These are phyloP conservation scores for Blastomyces percursus DNA, from an alignment of 2,329 filamentous ascomycete genomes.

Conservation along the genomic window DNA sequence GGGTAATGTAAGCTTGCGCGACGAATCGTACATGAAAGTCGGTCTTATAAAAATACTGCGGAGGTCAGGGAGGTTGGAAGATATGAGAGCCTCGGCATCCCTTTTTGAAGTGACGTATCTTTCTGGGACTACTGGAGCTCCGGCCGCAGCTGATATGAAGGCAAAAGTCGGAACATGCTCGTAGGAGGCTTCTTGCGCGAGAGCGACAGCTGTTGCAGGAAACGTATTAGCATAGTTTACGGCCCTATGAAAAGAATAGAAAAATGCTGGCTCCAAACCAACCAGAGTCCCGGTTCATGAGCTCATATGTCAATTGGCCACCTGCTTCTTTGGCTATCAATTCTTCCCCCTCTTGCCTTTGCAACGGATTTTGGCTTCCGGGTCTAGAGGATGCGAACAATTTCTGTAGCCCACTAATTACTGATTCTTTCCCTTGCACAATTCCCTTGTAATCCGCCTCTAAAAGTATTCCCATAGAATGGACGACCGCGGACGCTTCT, in stretches of 20 bases:
- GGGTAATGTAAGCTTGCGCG: slow-evolving; percentile 69
- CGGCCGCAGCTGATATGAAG: slow-evolving; percentile 80
- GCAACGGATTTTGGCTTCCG: slow-evolving; percentile 58
- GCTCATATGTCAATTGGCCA: slow-evolving; percentile 82
- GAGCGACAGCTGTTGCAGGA: slow-evolving; percentile 56
- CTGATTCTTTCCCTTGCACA: slow-evolving; percentile 68
- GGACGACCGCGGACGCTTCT: slow-evolving; percentile 73
- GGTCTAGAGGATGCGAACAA: slow-evolving; percentile 60
- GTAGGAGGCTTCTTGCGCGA: slow-evolving; percentile 63
- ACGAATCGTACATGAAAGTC: slow-evolving; percentile 80
- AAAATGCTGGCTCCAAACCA: slow-evolving; percentile 12
- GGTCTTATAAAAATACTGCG: slow-evolving; percentile 73
- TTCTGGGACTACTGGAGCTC: slow-evolving; percentile 69
- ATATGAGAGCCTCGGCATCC: slow-evolving; percentile 71
- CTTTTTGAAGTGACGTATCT: slow-evolving; percentile 88
- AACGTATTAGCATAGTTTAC: slow-evolving; percentile 7
- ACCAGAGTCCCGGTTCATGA: slow-evolving; percentile 84
- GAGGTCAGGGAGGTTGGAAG: slow-evolving; percentile 60
- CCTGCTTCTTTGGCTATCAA: slow-evolving; percentile 56
- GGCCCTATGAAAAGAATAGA: slow-evolving; percentile 3
- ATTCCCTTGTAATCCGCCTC: slow-evolving; percentile 98
- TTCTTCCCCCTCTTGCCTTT: slow-evolving; percentile 47
- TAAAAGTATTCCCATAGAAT: slow-evolving; percentile 90
- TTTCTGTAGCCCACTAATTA: slow-evolving; percentile 63
- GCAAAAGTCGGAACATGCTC: slow-evolving; percentile 60